phyloP scores from a whole-genome alignment of 345 rosid species.

The Sonneratia caseolaris region DNA sequence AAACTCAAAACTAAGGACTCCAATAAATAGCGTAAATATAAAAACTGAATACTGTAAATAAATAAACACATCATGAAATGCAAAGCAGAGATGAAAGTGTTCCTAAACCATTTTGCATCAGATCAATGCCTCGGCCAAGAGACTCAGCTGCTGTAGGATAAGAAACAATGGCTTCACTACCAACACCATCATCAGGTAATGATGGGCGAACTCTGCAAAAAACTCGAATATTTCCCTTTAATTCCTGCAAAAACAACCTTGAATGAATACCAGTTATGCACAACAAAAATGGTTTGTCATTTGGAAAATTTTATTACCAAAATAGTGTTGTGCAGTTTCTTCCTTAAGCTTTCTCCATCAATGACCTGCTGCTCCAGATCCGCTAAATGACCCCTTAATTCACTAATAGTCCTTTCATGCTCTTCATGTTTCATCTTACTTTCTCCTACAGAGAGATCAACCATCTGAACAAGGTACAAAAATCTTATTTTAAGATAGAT shows the following conservation, averaged over 20 bases:
- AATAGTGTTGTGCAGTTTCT: conserved; percentile 81
- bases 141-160: conserved; percentile 66
- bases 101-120: conserved; percentile 61
- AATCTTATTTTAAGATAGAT: neutral
- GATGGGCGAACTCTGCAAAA: conserved; percentile 90
- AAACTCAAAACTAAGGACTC: neutral
- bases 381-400: conserved; percentile 46
- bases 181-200: conserved; percentile 63
- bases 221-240: conserved; percentile 94
- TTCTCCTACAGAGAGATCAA: conserved; percentile 42
- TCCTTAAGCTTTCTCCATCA: conserved; percentile 74
- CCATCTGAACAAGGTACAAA: conserved; percentile 28
- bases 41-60: neutral
- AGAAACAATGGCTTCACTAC: conserved; percentile 46
- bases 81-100: neutral
- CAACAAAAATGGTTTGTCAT: neutral
- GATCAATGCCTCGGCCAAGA: conserved; percentile 70
- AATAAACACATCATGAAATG: neutral
- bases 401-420: conserved; percentile 26
- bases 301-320: conserved; percentile 29
- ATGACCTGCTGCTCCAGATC: conserved; percentile 49
- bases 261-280: neutral
- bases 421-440: conserved; percentile 46
- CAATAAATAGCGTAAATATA: neutral
- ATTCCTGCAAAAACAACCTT: conserved; percentile 38